Conservation (phyloP, 164 flowering plant species). For the Tinospora cordifolia region DNA sequence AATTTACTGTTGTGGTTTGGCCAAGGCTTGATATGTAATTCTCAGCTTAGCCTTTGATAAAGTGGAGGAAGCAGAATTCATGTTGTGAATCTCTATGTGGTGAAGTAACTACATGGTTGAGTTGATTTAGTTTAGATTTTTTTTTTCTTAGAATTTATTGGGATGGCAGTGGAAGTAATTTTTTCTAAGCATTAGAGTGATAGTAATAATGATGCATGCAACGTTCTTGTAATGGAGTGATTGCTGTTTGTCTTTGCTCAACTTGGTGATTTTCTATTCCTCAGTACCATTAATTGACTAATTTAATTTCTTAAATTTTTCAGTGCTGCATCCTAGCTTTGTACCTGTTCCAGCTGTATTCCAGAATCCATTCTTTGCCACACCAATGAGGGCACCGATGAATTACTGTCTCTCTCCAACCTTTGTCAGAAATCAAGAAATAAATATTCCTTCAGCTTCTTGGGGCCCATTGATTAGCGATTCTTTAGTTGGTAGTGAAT, state of each 20-base stretch:
- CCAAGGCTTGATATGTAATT: no score
- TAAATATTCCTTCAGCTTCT: constrained; percentile 12
- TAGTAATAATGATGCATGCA: no score
- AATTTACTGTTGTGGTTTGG: no score
- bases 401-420: constrained; percentile 9
- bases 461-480: constrained; percentile 2
- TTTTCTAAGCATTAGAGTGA: no score
- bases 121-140: no score
- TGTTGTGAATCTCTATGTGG: no score
- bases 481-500: constrained; percentile 10
- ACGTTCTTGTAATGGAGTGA: no score
- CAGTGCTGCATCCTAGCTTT: constrained; percentile 18
- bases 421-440: constrained; percentile 10
- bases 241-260: background rate
- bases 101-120: no score
- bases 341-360: constrained; percentile 18
- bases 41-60: no score
- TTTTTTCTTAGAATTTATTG: no score
- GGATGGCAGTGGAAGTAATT: no score
- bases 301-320: constrained; percentile 6
- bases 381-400: constrained; percentile 7
- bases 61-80: no score
- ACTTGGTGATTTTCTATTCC: background rate
- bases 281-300: background rate
- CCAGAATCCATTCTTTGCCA: constrained; percentile 17